phyloP scores from a whole-genome alignment of 495 filamentous ascomycete species.

The Penicillium psychrofluorescens region DNA sequence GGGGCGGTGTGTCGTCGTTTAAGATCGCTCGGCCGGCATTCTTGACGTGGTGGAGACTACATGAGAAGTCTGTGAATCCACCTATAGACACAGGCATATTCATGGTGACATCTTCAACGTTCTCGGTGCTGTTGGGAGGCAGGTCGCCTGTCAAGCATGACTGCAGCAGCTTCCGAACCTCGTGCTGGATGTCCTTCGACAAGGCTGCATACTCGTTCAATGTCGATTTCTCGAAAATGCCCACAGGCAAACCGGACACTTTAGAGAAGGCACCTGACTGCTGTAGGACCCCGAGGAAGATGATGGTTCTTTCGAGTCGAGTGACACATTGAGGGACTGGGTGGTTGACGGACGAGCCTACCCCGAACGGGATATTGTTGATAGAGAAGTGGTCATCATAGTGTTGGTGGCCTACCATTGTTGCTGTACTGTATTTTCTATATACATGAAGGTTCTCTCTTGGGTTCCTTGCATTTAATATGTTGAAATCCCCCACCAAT shows the following conservation, averaged over 20 bases:
- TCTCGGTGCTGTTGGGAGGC: conserved; percentile 45
- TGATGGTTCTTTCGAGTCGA: conserved; percentile 19
- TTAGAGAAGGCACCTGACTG: conserved; percentile 23
- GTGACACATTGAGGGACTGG: conserved; percentile 32
- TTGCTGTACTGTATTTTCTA: too few relatives aligned
- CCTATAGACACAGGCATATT: not conserved
- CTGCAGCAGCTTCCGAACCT: conserved; percentile 44
- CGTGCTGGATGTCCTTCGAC: conserved; percentile 52
- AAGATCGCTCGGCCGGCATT: conserved; percentile 24
- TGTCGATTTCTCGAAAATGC: conserved; percentile 37
- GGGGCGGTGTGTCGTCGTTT: conserved; percentile 26
- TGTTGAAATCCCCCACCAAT: too few relatives aligned
- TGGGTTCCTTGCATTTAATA: not conserved
- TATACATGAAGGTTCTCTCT: too few relatives aligned
- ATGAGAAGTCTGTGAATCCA: conserved; percentile 65
- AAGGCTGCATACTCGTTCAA: conserved; percentile 73
- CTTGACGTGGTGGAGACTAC: conserved; percentile 26
- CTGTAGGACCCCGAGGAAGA: conserved; percentile 45
- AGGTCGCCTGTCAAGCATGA: conserved; percentile 9
- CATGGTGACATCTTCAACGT: not conserved
- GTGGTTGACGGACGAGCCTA: conserved; percentile 54
- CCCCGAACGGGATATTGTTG: conserved; percentile 78
- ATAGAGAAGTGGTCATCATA: conserved; percentile 40
- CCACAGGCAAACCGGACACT: conserved; percentile 8
- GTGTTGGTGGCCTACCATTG: conserved; percentile 16